Percentiles rank a stretch among this genome's conserved stretches.
These are phyloP conservation scores for Keqinozyma sinolaborantium DNA, from an alignment of 1,139 yeast species.

Conservation along the genomic window DNA sequence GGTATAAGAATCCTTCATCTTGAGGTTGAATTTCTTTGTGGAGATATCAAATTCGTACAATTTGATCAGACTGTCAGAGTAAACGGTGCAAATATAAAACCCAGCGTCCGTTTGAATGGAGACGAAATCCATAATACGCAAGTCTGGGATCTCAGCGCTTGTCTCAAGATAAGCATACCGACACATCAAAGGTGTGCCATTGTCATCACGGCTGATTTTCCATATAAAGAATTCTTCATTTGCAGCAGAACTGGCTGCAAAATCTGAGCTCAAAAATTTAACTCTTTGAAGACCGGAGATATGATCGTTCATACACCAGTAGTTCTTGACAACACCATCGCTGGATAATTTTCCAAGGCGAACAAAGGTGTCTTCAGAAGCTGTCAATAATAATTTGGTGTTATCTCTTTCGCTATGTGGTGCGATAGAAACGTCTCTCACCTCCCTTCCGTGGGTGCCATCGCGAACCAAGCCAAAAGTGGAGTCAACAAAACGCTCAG, in stretches of 20 bases:
- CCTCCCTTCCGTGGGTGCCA: slow-evolving; percentile 91
- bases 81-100: slow-evolving; percentile 63
- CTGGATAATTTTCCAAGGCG: slow-evolving; percentile 47
- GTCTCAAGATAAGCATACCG: slow-evolving; percentile 48
- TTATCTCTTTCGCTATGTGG: slow-evolving; percentile 16
- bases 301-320: slow-evolving; percentile 73
- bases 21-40: slow-evolving; percentile 33
- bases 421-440: slow-evolving; percentile 61
- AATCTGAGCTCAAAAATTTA: slow-evolving; percentile 52
- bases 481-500: slow-evolving; percentile 15
- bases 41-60: slow-evolving; percentile 52
- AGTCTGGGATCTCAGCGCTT: slow-evolving; percentile 62
- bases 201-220: slow-evolving; percentile 44
- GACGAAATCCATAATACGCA: slow-evolving; percentile 85
- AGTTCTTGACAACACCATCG: slow-evolving; percentile 39
- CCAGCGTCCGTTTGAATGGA: slow-evolving; percentile 36
- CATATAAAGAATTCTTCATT: slow-evolving; percentile 86
- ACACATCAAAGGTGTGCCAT: slow-evolving; percentile 38
- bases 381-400: slow-evolving; percentile 55
- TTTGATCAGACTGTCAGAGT: slow-evolving; percentile 78
- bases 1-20: slow-evolving; percentile 53
- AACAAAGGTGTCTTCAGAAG: slow-evolving; percentile 85
- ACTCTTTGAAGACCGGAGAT: slow-evolving; percentile 84
- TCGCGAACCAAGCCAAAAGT: slow-evolving; percentile 29
- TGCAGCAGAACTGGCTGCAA: slow-evolving; percentile 68